These are phyloP conservation scores for Edaphochlamys debaryana DNA, from an alignment of 139 green algal genomes.

Conservation along the genomic window DNA sequence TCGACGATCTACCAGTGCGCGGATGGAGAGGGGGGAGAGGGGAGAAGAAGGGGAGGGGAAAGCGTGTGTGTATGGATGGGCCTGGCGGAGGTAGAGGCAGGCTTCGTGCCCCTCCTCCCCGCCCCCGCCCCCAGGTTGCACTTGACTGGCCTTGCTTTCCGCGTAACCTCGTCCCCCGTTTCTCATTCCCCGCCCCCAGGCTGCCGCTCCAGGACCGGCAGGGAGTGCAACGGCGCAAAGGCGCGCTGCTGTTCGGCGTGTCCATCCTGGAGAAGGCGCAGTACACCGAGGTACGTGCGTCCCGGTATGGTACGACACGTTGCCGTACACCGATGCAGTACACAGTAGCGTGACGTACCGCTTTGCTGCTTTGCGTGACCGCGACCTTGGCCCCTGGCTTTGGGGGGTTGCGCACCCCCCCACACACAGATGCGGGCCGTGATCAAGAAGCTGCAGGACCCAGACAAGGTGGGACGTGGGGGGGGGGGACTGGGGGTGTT, in stretches of 20 bases:
- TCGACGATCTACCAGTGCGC: constrained; percentile 1
- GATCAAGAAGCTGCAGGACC: constrained; percentile 16
- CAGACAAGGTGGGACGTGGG: neutral
- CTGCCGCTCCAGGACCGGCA: neutral
- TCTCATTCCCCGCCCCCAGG: neutral
- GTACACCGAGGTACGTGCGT: constrained; percentile 18
- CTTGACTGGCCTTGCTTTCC: too few species aligned
- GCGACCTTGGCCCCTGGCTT: too few species aligned
- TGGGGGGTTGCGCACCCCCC: too few species aligned
- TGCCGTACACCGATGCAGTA: too few species aligned
- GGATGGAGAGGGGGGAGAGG: neutral
- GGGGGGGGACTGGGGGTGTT: too few species aligned
- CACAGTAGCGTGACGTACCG: too few species aligned
- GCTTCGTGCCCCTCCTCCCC: too few species aligned
- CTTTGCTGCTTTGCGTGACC: too few species aligned
- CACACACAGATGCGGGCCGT: constrained; percentile 14
- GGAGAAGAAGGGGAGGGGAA: neutral
- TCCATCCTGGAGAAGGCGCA: constrained; percentile 10
- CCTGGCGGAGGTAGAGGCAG: too few species aligned
- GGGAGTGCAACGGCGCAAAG: neutral
- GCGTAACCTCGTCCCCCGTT: too few species aligned
- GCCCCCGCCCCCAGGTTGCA: too few species aligned
- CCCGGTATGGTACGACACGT: too few species aligned
- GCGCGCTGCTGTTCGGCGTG: constrained; percentile 12
- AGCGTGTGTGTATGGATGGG: neutral